phyloP scores from a whole-genome alignment of 176 grass and related monocot species.

The Saccharum officinarum region DNA sequence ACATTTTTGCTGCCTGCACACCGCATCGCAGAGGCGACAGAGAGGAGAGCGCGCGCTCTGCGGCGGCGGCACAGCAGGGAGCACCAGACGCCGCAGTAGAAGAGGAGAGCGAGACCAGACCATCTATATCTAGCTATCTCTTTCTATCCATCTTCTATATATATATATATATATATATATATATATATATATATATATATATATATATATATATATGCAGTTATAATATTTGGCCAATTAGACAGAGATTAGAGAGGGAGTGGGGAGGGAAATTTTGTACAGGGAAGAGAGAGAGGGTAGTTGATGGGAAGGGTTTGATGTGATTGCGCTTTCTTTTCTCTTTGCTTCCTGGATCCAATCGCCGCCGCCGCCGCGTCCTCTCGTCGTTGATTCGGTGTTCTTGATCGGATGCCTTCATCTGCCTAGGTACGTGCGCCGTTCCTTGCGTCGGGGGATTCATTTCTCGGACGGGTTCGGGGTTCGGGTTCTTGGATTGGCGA shows the following conservation, averaged over 20 bases:
- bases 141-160: constrained; percentile 3
- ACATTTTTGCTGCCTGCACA: not conserved
- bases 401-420: constrained; percentile 11
- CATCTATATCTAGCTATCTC: not conserved
- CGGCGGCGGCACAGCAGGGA: constrained; percentile 3
- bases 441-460: not conserved
- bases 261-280: not conserved
- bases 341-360: constrained; percentile 21
- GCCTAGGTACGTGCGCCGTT: constrained; percentile 26
- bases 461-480: not conserved
- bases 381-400: not conserved
- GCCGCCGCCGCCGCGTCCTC: not conserved
- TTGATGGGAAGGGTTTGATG: constrained; percentile 32
- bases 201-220: constrained; percentile 15
- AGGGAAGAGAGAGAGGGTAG: not conserved
- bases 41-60: not conserved
- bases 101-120: not conserved
- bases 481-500: not conserved
- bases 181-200: constrained; percentile 31
- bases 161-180: constrained; percentile 35
- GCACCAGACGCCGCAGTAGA: not conserved
- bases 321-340: constrained; percentile 1
- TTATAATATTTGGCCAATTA: constrained; percentile 24
- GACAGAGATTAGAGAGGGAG: not conserved
- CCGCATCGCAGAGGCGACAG: not conserved